A percentile compares a stretch with the other conserved stretches of the same genome.
These are phyloP conservation scores for Prunella vulgaris DNA, from an alignment of 257 asterid genomes.

Conservation along the genomic window DNA sequence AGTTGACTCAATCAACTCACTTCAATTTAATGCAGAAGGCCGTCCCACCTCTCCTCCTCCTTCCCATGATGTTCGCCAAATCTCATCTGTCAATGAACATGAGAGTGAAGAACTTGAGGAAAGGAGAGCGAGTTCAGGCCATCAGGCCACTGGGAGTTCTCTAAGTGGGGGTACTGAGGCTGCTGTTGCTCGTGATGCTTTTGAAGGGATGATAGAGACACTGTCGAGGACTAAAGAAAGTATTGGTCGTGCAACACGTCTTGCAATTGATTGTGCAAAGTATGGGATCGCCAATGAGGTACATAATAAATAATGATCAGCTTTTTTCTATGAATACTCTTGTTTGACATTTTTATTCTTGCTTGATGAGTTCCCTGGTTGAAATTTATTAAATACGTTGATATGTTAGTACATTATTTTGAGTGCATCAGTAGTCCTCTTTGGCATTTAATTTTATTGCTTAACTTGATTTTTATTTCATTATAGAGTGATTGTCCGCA, in stretches of 20 bases:
- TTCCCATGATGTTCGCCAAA: conserved; percentile 46
- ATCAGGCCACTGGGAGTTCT: conserved; percentile 60
- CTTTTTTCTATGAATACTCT: conserved; percentile 12
- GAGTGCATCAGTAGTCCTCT: neutral
- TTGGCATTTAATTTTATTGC: neutral
- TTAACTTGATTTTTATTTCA: conserved; percentile 12
- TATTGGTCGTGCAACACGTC: conserved; percentile 98
- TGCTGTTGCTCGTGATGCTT: conserved; percentile 98
- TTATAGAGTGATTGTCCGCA: neutral
- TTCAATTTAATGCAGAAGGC: conserved; percentile 43
- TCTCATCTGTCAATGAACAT: conserved; percentile 45
- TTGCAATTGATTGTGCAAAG: conserved; percentile 97
- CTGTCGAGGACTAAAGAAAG: conserved; percentile 98
- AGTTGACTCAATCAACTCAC: conserved; percentile 41
- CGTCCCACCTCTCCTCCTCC: conserved; percentile 59
- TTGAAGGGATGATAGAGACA: conserved; percentile 99
- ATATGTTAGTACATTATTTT: neutral
- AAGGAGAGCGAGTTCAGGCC: conserved; percentile 64
- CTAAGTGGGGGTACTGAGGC: conserved; percentile 95
- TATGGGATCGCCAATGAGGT: conserved; percentile 96
- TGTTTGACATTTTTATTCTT: neutral
- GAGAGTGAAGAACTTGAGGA: conserved; percentile 62
- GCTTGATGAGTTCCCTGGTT: conserved; percentile 15
- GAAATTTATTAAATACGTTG: neutral
- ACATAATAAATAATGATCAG: conserved; percentile 12